Base-by-base conservation (phyloP, 768 basidiomycete species). In the Pleurotus eryngii region DNA sequence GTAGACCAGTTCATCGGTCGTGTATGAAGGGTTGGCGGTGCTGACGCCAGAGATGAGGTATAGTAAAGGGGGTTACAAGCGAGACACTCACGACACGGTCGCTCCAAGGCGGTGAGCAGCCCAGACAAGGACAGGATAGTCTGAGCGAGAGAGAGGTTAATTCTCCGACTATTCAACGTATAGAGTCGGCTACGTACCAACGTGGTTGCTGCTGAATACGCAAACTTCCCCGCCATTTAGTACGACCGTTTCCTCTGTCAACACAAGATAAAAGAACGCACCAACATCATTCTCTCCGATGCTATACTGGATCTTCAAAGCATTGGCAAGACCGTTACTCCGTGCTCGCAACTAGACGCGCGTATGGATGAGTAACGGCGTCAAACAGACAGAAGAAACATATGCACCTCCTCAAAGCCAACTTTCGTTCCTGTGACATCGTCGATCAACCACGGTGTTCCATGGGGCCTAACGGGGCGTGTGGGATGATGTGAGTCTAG, bases 391-490 rank as follows among this genome's bases (percentile, higher is more conserved):
- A 11, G 30, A 48, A 7, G 6, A 7, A 8, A 7, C 17, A 48
- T 15, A 14, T 37, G 15, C 11, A 80, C 81, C 69, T 84, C 76
- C 27, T 70, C 65, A 57, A 72, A 73, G 2, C 65, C 63, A 2
- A 79, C 56, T 45, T 62, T 63, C 48, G 69, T 71, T 7, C 81
- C 82, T 0, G 79, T 76, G 3, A 67, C 71, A 59, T 83, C 81
- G 30, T 83, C 79, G 47, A 84, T 75, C 35, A 85, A 63, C 73
- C 79, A 81, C 9, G 78, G 74, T n/a, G 61, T 70, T 18, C 61
- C 60, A 20, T 60, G 54, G 15, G 55, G 66, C 58, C 73, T 72
- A 26, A 62, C 61, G 5, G 80, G 81, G 42, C 79, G 69, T 27
- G 63, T 68, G n/a, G 74, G 66, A 59, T 82, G 80, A 27, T 67